phyloP scores from a whole-genome alignment of 371 early-diverging fungal genomes.

The Enterospora canceri region DNA sequence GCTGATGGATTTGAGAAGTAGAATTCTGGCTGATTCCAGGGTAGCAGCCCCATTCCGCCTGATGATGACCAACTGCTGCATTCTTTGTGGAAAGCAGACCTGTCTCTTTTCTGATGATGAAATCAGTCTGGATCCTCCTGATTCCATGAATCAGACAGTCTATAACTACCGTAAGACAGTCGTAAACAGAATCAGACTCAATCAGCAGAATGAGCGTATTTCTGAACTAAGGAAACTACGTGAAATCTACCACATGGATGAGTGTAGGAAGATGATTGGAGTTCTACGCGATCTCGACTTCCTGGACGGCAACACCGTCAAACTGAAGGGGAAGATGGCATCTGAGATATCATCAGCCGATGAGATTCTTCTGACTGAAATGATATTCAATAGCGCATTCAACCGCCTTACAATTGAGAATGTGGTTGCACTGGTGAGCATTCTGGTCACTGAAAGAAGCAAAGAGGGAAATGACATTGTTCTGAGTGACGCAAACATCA shows the following conservation, averaged over 20 bases:
- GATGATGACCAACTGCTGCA: too few species aligned
- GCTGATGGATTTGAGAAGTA: too few species aligned
- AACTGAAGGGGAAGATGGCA: slow-evolving; percentile 93
- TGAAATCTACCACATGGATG: slow-evolving; percentile 54
- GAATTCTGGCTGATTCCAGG: too few species aligned
- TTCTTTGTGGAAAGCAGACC: too few species aligned
- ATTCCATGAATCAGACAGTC: too few species aligned
- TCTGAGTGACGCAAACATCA: slow-evolving; percentile 65
- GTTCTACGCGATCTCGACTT: slow-evolving; percentile 53
- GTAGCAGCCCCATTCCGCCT: too few species aligned
- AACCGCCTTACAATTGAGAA: slow-evolving; percentile 76
- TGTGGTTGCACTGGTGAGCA: slow-evolving; percentile 72
- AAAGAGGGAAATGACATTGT: slow-evolving; percentile 37
- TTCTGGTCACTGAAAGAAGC: slow-evolving; percentile 74
- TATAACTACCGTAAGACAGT: too few species aligned
- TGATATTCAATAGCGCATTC: slow-evolving; percentile 93
- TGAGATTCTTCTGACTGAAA: slow-evolving; percentile 86
- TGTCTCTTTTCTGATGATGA: too few species aligned
- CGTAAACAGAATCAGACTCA: neutral
- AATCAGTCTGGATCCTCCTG: too few species aligned
- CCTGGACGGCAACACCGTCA: slow-evolving; percentile 42
- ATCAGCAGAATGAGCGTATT: neutral
- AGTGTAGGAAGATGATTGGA: slow-evolving; percentile 56
- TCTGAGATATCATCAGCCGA: slow-evolving; percentile 94
- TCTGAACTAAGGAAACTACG: slow-evolving; percentile 22